These are phyloP conservation scores for Nidula microcarpa DNA, from an alignment of 768 basidiomycete species.

Conservation along the genomic window DNA sequence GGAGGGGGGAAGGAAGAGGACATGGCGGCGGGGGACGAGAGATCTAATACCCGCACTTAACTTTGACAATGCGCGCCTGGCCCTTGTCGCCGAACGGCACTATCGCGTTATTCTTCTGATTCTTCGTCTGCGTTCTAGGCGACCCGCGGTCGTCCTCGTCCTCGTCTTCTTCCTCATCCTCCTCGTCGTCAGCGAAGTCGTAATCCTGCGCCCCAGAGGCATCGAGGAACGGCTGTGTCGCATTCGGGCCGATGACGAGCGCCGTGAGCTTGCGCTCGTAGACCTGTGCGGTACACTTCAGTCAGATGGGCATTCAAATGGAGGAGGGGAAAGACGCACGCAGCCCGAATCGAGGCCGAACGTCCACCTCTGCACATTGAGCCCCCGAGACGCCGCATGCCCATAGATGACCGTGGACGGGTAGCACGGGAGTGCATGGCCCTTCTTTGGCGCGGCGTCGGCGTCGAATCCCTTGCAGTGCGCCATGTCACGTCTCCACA, in stretches of 20 bases:
- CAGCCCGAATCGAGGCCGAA: conserved; percentile 88
- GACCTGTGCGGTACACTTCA: conserved; percentile 25
- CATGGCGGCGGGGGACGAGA: too few relatives aligned
- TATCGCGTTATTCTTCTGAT: conserved; percentile 14
- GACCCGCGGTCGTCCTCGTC: conserved; percentile 9
- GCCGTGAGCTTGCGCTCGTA: conserved; percentile 9
- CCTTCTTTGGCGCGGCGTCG: conserved; percentile 1
- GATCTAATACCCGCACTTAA: conserved; percentile 32
- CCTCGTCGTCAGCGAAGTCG: conserved; percentile 9
- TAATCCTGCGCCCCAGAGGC: conserved; percentile 6
- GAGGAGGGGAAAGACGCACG: conserved; percentile 39
- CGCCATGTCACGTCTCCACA: conserved; percentile 69
- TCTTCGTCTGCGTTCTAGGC: conserved; percentile 3
- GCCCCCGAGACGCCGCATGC: conserved; percentile 74
- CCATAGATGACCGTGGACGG: conserved; percentile 85
- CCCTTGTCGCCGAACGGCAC: conserved; percentile 58
- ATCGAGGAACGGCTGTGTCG: conserved; percentile 9
- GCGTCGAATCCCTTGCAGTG: conserved; percentile 49
- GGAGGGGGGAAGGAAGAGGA: too few relatives aligned
- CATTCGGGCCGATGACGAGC: conserved; percentile 9
- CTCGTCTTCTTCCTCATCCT: conserved; percentile 15
- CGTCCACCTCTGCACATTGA: conserved; percentile 81
- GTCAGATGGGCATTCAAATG: conserved; percentile 1
- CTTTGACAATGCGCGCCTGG: conserved; percentile 46
- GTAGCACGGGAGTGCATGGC: conserved; percentile 50